Conservation (phyloP, 306 rosid genomes). For the Canavalia gladiata region DNA sequence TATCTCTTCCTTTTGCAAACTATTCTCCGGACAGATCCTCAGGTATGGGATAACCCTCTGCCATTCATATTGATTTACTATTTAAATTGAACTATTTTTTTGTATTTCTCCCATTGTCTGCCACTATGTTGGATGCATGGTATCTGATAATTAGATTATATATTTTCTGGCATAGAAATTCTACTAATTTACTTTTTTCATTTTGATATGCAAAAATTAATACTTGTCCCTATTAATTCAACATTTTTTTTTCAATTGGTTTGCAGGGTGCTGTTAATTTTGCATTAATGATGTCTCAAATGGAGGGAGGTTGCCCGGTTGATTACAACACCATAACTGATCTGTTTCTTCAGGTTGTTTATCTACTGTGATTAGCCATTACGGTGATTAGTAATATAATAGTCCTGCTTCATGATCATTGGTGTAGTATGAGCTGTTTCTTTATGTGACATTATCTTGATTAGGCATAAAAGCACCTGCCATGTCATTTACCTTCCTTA, state of each 20-base stretch:
- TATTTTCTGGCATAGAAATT: constrained; percentile 18
- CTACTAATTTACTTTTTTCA: neutral
- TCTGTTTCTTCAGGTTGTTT: constrained; percentile 94
- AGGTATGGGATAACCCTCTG: constrained; percentile 60
- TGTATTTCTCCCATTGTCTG: constrained; percentile 22
- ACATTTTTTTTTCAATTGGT: constrained; percentile 32
- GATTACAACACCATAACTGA: constrained; percentile 99
- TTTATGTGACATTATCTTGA: constrained; percentile 35
- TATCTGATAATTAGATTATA: constrained; percentile 36
- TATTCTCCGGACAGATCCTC: constrained; percentile 97
- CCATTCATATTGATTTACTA: neutral
- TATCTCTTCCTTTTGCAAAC: constrained; percentile 97
- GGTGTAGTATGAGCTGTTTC: neutral
- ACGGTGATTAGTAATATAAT: constrained; percentile 21
- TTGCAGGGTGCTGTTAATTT: constrained; percentile 98
- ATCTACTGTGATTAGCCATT: constrained; percentile 32
- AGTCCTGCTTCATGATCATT: constrained; percentile 25
- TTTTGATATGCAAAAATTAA: constrained; percentile 51
- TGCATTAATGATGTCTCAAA: constrained; percentile 99
- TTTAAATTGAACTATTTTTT: constrained; percentile 24
- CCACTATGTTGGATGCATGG: constrained; percentile 7
- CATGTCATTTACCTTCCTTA: neutral
- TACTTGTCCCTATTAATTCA: constrained; percentile 1
- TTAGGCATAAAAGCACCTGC: neutral
- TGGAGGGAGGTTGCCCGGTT: constrained; percentile 99